Conservation (phyloP, 257 asterid genomes). For the Solanum infundibuliforme region DNA sequence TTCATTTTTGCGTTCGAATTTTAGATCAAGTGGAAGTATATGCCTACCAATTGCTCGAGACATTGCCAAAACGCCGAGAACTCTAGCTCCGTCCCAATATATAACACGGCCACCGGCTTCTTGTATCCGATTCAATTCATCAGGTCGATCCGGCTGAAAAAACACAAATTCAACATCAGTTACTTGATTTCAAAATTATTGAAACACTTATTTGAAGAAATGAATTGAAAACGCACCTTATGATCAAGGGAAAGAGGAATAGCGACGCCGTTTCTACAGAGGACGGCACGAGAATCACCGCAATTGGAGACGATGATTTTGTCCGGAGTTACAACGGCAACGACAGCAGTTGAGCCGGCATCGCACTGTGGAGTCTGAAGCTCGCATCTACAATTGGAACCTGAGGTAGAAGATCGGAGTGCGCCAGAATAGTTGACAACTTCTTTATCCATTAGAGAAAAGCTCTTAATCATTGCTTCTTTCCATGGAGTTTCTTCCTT, state of each 20-base stretch:
- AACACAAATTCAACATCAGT: not conserved
- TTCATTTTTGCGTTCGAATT: not conserved
- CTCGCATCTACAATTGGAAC: constrained; percentile 71
- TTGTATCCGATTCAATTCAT: constrained; percentile 33
- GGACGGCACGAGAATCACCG: constrained; percentile 96
- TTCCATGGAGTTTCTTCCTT: constrained; percentile 42
- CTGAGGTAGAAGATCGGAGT: not conserved
- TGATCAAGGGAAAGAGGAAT: constrained; percentile 84
- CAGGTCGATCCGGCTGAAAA: constrained; percentile 30
- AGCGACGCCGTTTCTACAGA: constrained; percentile 77
- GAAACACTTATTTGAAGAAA: not conserved
- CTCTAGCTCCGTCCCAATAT: constrained; percentile 28
- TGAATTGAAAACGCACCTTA: constrained; percentile 33
- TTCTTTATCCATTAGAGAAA: constrained; percentile 71
- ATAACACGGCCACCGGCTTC: constrained; percentile 39
- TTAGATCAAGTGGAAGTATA: too few relatives aligned
- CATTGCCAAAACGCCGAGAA: constrained; percentile 56
- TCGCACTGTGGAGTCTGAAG: constrained; percentile 84
- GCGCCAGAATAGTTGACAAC: constrained; percentile 29
- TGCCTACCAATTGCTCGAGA: constrained; percentile 51
- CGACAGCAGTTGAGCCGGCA: constrained; percentile 96
- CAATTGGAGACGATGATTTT: constrained; percentile 77
- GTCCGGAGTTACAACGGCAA: constrained; percentile 60
- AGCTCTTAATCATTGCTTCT: constrained; percentile 40
- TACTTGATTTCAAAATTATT: not conserved